phyloP scores from a whole-genome alignment of 768 basidiomycete genomes.

The Neoboletus subvelutipes region DNA sequence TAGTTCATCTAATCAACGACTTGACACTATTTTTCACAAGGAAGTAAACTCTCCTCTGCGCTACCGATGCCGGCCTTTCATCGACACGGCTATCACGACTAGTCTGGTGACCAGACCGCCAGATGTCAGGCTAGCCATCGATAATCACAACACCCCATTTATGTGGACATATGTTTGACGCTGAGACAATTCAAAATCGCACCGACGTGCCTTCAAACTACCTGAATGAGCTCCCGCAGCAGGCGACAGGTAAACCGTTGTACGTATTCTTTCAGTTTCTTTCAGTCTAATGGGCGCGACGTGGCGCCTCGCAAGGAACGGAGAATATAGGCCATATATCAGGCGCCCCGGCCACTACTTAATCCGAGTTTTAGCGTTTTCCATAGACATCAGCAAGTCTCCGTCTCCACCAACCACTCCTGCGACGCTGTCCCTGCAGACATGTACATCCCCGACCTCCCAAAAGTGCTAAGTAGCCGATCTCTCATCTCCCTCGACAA shows the following conservation, averaged over 20 bases:
- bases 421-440: neutral
- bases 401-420: neutral
- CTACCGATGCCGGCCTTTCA: neutral
- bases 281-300: no score
- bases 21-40: no score
- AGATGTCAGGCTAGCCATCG: no score
- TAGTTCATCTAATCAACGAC: no score
- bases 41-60: no score
- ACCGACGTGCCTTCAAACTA: neutral
- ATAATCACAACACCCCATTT: neutral
- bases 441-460: conserved; percentile 6
- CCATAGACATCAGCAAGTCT: neutral
- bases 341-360: neutral
- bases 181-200: neutral
- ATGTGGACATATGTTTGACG: neutral
- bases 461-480: neutral
- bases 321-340: neutral
- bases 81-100: neutral
- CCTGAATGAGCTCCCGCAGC: neutral
- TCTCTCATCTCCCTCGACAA: conserved; percentile 7
- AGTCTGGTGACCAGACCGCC: no score
- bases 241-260: neutral
- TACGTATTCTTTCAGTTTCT: neutral
- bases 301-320: no score
- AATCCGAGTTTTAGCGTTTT: neutral